Percentiles rank a stretch among this genome's conserved stretches.
phyloP scores from a whole-genome alignment of 2,329 filamentous ascomycete genomes.

The Epichloe typhina region DNA sequence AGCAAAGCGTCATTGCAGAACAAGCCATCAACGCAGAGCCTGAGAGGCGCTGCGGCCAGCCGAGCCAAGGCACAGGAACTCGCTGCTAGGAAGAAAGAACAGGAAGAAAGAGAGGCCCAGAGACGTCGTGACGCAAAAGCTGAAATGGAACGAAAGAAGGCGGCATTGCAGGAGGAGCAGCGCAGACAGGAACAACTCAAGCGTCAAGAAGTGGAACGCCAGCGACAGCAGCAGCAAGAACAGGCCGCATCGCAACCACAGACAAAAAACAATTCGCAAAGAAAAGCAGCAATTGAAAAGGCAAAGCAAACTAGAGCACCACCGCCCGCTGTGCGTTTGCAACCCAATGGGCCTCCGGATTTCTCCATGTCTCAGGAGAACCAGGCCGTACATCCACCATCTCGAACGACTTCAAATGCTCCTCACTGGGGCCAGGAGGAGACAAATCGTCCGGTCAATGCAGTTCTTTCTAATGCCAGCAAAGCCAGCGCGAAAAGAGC shows the following conservation, averaged over 20 bases:
- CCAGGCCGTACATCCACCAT: constrained; percentile 31
- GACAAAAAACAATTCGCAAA: constrained; percentile 51
- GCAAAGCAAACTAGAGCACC: constrained; percentile 52
- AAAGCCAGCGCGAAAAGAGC: constrained; percentile 62
- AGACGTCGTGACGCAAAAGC: constrained; percentile 71
- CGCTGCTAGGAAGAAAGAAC: constrained; percentile 71
- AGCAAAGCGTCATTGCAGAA: constrained; percentile 53
- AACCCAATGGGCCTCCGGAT: constrained; percentile 38
- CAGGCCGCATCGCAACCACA: constrained; percentile 47
- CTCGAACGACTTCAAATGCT: constrained; percentile 44
- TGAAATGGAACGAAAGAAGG: constrained; percentile 66
- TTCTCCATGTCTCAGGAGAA: constrained; percentile 22
- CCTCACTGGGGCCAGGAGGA: constrained; percentile 44
- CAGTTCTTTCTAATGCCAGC: constrained; percentile 39
- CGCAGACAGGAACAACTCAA: constrained; percentile 43
- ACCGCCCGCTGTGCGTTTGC: constrained; percentile 43
- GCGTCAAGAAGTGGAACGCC: constrained; percentile 48
- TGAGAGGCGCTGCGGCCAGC: constrained; percentile 46
- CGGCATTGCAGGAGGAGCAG: constrained; percentile 52
- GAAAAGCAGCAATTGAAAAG: constrained; percentile 49
- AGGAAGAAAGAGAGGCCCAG: constrained; percentile 68
- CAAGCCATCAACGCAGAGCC: constrained; percentile 41
- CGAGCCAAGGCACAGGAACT: constrained; percentile 61
- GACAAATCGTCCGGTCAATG: constrained; percentile 44
- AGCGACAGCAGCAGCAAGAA: constrained; percentile 47